Evolutionary conservation across 305 asterid genomes (phyloP), one percentile per base, ranked within the genome.

Genomic region (Rubia peregrina): DNA sequence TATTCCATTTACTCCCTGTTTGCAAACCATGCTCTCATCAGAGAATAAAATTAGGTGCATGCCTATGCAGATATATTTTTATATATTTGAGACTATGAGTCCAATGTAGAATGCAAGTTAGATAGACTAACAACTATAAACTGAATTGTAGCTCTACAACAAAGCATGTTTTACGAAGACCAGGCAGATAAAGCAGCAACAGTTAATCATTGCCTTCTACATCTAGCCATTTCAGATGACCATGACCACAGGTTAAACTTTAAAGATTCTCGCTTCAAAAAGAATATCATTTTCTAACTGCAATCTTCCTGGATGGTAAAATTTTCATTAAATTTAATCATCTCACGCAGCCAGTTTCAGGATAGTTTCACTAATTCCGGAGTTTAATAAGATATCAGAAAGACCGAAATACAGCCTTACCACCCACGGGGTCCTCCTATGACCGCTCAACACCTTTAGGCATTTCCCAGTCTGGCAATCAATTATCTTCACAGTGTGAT

Each of bases 341-440:
- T 11, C 40, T 61, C 12, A 33, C 12, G 17, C 4, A 26, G 59
- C 24, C 48, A 22, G 33, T 7, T 63, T 64, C 64, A 72, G 71
- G 60, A 13, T 22, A 16, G 22, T 43, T 30, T 33, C 16, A 38
- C 55, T 1, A 68, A 59, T 11, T 26, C 10, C 55, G 44, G 12
- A 43, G 49, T 43, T 59, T 26, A 60, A 59, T 7, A 7, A 70
- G 36, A 69, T 61, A 43, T 33, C 56, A 7, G 41, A 68, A 48
- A 56, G 66, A 14, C 48, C 70, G 68, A 78, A 78, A 80, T 78
- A 80, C 59, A 82, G 56, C 65, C 90, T 85, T 85, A 94, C 97
- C 97, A 89, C 97, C 99, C 99, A 94, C 63, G 98, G 97, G 51
- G 97, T 91, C 82, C 98, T 87, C 72, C 96, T 91, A 84, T 94